Evolutionary conservation across 1,139 yeast species (phyloP), one percentile per base, ranked within the genome.

Genomic region (Suhomyces bokatorum): DNA sequence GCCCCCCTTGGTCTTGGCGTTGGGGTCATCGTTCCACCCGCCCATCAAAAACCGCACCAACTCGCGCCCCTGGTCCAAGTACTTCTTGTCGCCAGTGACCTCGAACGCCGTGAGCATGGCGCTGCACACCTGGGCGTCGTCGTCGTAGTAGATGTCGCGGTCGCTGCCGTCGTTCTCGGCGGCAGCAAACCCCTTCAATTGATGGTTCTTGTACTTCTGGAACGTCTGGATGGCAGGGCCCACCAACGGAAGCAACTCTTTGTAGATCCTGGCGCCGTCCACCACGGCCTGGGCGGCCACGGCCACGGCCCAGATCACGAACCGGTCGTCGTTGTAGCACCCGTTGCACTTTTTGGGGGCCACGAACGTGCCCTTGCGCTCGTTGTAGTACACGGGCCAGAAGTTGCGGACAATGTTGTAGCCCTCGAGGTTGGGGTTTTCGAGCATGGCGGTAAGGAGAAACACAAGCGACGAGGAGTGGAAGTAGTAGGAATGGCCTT

Each of bases 71-170:
- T 73, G 73, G 52, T 78, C 82, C 52, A 84, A 67, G 56, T 69
- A 81, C 40, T 67, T 66, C 52, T 67, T 67, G 51, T 83, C 75
- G 1, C 79, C 78, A 1, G 89, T 83, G 20, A 81, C 88, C 55
- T 84, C 89, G 57, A 80, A 85, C 1, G 88, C 87, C 1, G 84
- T 75, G 46, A 85, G 67, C 56, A 83, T 72, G 10, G 85, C 85
- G 54, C 84, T 74, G 15, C 87, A 85, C 13, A 83, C 83, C 59
- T 85, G 91, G 4, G 90, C 91, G 58, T 84, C 86, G 57, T 85
- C 91, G 59, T 85, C 91, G 53, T 81, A 84, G 60, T 84, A 83
- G 39, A 85, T 80, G 59, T 85, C 90, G 39, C 68, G 68, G 60
- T 83, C 85, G 39, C 76, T 78, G 31, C 78, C 77, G 44, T 66